Base-by-base conservation (phyloP, 768 basidiomycete genomes). In the Agaricus sinodeliciosus region DNA sequence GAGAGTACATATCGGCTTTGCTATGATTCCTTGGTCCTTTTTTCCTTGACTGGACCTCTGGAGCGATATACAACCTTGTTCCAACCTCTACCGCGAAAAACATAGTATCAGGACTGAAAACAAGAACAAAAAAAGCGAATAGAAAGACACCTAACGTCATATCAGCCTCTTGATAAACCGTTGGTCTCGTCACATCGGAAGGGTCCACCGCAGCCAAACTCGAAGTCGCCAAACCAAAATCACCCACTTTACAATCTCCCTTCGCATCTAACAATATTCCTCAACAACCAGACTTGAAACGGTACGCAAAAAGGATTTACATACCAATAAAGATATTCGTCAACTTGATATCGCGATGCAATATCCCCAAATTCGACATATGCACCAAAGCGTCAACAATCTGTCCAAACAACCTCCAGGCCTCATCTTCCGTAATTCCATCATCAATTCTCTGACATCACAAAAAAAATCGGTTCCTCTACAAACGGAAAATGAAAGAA, bases 1-100 rank as follows among this genome's bases (percentile, higher is more conserved):
- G 78, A 65, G 91, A 93, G 64, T 94, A 97, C 79, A 97, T 85
- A 61, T 97, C 94, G 0, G 92, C 94, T 62, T 94, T 95, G 34
- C 74, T 81, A 58, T 91, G 90, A 62, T 90, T 87, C 46, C 82
- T 75, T n/a, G 83, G 82, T 0, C 81, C 78, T 43, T 73, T 77
- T 59, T 71, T 79, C 44, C 78, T 68, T 0, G 80, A 82, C 53
- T 83, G 80, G 9, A 95, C 87, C 64, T 96, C 94, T 0, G 94
- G 94, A 0, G 94, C 94, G 47, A 95, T 94, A 64, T 96, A 97
- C 16, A 96, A 67, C 49, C 82, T 81, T 0, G 94, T 97, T 49
- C 94, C 94, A 12, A 95, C 92, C 72, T 90, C 88, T 89, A 15
- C 31, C 3, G 58, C 1, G 49, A 11, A 51, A 43, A 6, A 26